phyloP scores from a whole-genome alignment of 192 early-diverging fungal species.

The Rhizoclosmatium globosum region DNA sequence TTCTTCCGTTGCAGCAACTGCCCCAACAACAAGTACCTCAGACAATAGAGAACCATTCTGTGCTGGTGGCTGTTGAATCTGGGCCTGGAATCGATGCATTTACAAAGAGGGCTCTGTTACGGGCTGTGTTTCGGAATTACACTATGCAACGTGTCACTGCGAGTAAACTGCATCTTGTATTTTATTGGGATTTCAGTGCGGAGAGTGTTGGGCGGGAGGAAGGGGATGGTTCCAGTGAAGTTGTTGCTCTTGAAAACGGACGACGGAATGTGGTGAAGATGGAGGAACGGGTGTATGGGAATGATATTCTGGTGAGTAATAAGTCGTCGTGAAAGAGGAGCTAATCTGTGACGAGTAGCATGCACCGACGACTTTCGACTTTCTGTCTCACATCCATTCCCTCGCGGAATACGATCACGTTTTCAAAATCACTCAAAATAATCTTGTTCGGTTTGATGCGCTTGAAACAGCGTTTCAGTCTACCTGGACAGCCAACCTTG shows the following conservation, averaged over 20 bases:
- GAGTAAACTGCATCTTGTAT: neutral
- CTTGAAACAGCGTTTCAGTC: neutral
- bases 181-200: constrained; percentile 1
- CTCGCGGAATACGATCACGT: constrained; percentile 7
- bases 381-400: constrained; percentile 3
- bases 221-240: no score
- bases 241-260: no score
- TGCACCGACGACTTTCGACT: neutral
- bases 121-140: constrained; percentile 7
- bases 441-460: neutral
- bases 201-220: neutral
- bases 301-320: neutral
- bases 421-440: neutral
- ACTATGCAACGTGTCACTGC: neutral
- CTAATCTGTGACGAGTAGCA: neutral
- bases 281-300: neutral
- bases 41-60: neutral
- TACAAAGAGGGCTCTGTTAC: neutral
- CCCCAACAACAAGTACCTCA: neutral
- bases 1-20: neutral
- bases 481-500: neutral
- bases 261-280: neutral
- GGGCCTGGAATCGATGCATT: neutral
- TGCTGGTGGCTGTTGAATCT: neutral
- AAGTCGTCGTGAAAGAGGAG: neutral